A percentile compares a stretch with the other conserved stretches of the same genome.
phyloP scores from a whole-genome alignment of 768 basidiomycete species.

The Sistotremastrum niveocremeum region DNA sequence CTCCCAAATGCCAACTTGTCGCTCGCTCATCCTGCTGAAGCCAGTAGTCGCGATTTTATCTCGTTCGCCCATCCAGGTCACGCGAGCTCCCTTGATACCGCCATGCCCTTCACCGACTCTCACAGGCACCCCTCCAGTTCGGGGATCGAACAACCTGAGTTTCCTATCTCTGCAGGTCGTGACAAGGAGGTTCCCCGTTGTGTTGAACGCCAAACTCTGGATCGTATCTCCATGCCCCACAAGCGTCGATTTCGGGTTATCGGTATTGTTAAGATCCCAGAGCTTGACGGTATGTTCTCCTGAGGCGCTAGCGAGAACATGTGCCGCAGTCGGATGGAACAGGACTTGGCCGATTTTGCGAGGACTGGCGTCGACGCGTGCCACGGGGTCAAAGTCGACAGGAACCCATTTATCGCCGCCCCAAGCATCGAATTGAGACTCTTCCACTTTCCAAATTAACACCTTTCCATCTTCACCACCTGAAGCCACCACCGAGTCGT shows the following conservation, averaged over 20 bases:
- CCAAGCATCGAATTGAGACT: constrained; percentile 69
- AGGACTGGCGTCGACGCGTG: constrained; percentile 61
- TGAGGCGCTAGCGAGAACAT: constrained; percentile 68
- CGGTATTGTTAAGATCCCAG: constrained; percentile 77
- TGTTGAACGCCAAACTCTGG: constrained; percentile 73
- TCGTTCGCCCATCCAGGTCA: constrained; percentile 80
- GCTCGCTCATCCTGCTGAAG: constrained; percentile 93
- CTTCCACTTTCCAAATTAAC: constrained; percentile 81
- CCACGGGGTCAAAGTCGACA: constrained; percentile 74
- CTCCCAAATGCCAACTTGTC: constrained; percentile 88
- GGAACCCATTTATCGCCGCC: constrained; percentile 71
- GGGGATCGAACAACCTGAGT: constrained; percentile 83
- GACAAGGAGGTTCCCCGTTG: constrained; percentile 65
- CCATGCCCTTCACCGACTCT: constrained; percentile 75
- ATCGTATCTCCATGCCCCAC: constrained; percentile 78
- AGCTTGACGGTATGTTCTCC: constrained; percentile 84
- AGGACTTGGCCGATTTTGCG: constrained; percentile 90
- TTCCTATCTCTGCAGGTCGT: constrained; percentile 93
- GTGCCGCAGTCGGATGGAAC: constrained; percentile 84
- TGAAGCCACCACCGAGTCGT: constrained; percentile 82
- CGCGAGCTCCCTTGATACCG: constrained; percentile 85
- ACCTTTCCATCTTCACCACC: constrained; percentile 91
- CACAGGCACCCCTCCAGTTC: constrained; percentile 70
- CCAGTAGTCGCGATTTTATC: constrained; percentile 91
- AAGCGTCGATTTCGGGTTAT: constrained; percentile 46